A percentile compares a stretch with the other conserved stretches of the same genome.
phyloP scores from a whole-genome alignment of 495 filamentous ascomycete genomes.

The Aspergillus olivimuriae region DNA sequence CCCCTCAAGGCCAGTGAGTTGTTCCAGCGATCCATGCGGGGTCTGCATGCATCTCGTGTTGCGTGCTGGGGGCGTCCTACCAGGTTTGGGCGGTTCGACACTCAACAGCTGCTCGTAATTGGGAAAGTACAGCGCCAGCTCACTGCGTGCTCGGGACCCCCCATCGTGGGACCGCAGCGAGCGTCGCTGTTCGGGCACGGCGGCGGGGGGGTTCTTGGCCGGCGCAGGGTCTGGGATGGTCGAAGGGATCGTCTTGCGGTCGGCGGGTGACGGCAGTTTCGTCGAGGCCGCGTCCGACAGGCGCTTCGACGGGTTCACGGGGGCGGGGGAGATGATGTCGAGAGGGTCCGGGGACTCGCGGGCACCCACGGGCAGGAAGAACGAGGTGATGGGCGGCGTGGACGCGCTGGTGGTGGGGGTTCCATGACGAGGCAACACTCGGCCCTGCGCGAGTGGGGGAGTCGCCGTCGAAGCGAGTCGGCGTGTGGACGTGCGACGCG shows the following conservation, averaged over 20 bases:
- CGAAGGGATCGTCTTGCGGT: too few relatives aligned
- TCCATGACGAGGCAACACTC: slow-evolving; percentile 14
- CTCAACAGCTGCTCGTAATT: slow-evolving; percentile 89
- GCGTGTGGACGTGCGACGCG: slow-evolving; percentile 13
- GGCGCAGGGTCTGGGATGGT: not conserved
- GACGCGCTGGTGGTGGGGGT: slow-evolving; percentile 14
- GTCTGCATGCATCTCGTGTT: too few relatives aligned
- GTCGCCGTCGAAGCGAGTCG: slow-evolving; percentile 17
- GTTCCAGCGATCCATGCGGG: too few relatives aligned
- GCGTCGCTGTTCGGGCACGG: slow-evolving; percentile 27
- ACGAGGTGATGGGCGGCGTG: slow-evolving; percentile 10
- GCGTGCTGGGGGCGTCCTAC: slow-evolving; percentile 40
- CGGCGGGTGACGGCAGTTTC: not conserved
- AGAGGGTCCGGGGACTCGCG: slow-evolving; percentile 30
- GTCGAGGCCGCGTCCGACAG: too few relatives aligned
- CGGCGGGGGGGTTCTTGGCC: not conserved
- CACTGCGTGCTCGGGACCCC: slow-evolving; percentile 68
- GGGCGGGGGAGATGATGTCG: slow-evolving; percentile 30
- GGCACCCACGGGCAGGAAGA: slow-evolving; percentile 1
- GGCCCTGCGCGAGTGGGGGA: not conserved
- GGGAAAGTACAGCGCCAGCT: slow-evolving; percentile 79
- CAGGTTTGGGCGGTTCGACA: slow-evolving; percentile 66
- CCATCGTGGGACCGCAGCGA: slow-evolving; percentile 46
- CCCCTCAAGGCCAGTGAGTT: not conserved
- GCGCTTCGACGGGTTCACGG: slow-evolving; percentile 7